These are phyloP conservation scores for Metschnikowia colocasiae DNA, from an alignment of 805 yeast species.

Conservation along the genomic window DNA sequence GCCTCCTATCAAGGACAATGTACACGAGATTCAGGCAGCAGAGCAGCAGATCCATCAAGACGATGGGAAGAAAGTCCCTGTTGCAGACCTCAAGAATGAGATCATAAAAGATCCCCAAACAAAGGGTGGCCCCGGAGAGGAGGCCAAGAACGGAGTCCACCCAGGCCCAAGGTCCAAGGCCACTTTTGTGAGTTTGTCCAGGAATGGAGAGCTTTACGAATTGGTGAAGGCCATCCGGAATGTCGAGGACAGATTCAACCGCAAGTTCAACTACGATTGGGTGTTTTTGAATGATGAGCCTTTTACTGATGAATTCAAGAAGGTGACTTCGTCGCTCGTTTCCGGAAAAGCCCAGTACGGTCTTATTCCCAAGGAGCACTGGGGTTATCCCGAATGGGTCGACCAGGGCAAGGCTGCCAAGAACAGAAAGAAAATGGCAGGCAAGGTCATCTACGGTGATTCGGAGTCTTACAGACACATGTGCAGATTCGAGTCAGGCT, in stretches of 20 bases:
- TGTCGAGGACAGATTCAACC: constrained; percentile 87
- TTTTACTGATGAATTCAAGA: constrained; percentile 77
- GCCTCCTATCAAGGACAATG: constrained; percentile 9
- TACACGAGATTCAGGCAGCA: constrained; percentile 8
- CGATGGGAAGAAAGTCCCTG: neutral
- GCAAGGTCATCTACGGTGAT: constrained; percentile 67
- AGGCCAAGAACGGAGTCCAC: neutral
- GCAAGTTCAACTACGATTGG: constrained; percentile 85
- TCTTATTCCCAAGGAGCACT: constrained; percentile 73
- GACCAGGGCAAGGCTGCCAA: constrained; percentile 68
- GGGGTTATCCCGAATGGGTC: constrained; percentile 85
- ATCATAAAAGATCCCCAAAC: neutral
- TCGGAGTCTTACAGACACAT: constrained; percentile 80
- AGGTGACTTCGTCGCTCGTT: constrained; percentile 59
- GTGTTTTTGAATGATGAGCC: constrained; percentile 87
- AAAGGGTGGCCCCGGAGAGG: neutral
- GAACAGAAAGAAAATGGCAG: constrained; percentile 56
- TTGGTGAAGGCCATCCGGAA: constrained; percentile 64
- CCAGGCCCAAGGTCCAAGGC: constrained; percentile 15
- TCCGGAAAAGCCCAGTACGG: constrained; percentile 82
- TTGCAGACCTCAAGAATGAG: neutral
- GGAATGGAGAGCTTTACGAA: constrained; percentile 67
- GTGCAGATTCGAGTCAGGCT: constrained; percentile 91
- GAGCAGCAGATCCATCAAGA: constrained; percentile 9
- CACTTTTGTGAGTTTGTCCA: constrained; percentile 64